Percentiles rank a stretch among this genome's conserved stretches.
These are phyloP conservation scores for Salix suchowensis DNA, from an alignment of 345 rosid species.

Conservation along the genomic window DNA sequence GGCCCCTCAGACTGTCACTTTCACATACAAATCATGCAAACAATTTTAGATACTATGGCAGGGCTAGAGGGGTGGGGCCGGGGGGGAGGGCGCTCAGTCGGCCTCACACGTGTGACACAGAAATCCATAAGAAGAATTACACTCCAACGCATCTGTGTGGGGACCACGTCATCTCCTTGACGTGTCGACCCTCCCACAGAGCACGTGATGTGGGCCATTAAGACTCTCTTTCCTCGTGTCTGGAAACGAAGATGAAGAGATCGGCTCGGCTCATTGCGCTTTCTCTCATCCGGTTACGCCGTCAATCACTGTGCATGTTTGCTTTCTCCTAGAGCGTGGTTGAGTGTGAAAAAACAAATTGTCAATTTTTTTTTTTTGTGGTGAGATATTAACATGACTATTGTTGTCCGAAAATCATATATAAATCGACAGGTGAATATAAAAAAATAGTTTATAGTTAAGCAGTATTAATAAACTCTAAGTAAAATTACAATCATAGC, in stretches of 20 bases:
- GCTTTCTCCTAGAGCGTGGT: too few species aligned
- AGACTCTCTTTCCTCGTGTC: background rate
- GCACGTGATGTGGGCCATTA: constrained; percentile 23
- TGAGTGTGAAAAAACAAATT: too few species aligned
- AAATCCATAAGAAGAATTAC: background rate
- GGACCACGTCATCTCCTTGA: constrained; percentile 1
- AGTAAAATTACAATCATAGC: too few species aligned
- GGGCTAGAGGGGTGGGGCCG: background rate
- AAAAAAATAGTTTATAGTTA: too few species aligned
- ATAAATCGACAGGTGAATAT: too few species aligned
- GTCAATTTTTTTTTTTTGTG: too few species aligned
- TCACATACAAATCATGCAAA: background rate
- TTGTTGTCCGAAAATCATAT: too few species aligned
- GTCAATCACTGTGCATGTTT: too few species aligned
- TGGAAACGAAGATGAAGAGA: background rate
- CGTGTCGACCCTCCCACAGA: constrained; percentile 4
- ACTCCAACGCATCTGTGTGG: background rate
- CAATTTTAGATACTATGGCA: background rate
- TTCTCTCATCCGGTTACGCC: background rate
- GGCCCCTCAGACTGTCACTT: background rate
- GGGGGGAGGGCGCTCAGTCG: background rate
- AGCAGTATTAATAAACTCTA: too few species aligned
- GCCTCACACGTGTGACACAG: constrained; percentile 26
- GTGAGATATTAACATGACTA: too few species aligned
- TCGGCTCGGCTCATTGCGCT: background rate